phyloP scores from a whole-genome alignment of 192 early-diverging fungal genomes.

The Coemansia sp. region DNA sequence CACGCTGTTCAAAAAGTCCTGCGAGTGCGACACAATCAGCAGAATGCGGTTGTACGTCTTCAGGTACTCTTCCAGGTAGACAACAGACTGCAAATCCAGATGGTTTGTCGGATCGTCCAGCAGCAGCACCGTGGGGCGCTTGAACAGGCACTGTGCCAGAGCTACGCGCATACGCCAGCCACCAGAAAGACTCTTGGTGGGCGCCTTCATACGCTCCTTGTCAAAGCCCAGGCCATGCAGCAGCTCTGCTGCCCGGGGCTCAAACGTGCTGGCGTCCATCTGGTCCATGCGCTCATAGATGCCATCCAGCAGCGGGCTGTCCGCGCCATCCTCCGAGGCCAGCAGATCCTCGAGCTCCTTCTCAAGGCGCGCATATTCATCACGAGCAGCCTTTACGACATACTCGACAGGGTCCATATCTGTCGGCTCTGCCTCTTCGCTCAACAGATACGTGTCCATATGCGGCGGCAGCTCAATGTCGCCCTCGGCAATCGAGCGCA shows the following conservation, averaged over 20 bases:
- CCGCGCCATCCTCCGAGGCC: constrained; percentile 71
- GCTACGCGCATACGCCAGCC: constrained; percentile 99
- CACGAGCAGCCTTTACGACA: constrained; percentile 85
- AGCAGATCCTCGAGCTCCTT: constrained; percentile 88
- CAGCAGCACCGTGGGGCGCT: constrained; percentile 85
- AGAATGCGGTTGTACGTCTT: constrained; percentile 79
- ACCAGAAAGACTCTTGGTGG: constrained; percentile 97
- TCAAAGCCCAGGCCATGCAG: constrained; percentile 94
- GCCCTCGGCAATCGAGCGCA: constrained; percentile 86
- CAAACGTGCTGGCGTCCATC: constrained; percentile 93
- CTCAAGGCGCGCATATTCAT: constrained; percentile 90
- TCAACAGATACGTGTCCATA: constrained; percentile 96
- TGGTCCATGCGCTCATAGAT: constrained; percentile 95
- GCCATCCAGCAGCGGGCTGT: constrained; percentile 85
- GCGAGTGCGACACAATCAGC: constrained; percentile 88
- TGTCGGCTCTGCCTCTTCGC: constrained; percentile 93
- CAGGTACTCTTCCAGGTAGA: constrained; percentile 82
- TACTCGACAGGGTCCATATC: constrained; percentile 89
- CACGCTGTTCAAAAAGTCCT: constrained; percentile 92
- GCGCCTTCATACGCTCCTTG: constrained; percentile 81
- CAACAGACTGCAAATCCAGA: constrained; percentile 88
- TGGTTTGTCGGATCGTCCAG: constrained; percentile 94
- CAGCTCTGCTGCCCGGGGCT: constrained; percentile 84
- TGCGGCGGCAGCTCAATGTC: constrained; percentile 95
- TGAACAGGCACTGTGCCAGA: constrained; percentile 93